These are phyloP conservation scores for Avena sativa DNA, from an alignment of 176 grass and related monocot genomes.

Conservation along the genomic window DNA sequence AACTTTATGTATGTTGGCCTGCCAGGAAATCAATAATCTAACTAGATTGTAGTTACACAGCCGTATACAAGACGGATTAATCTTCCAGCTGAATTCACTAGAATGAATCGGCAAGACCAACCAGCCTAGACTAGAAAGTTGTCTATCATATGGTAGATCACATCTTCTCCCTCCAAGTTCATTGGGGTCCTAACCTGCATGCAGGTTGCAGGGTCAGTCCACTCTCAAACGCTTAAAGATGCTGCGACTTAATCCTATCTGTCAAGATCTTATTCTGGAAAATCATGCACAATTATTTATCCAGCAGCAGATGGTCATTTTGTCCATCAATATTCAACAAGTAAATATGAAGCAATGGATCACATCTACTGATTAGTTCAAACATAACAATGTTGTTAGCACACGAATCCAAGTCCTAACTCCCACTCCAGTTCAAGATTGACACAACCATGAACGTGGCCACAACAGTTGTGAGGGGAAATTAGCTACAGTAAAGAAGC, in stretches of 20 bases:
- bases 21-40: not conserved
- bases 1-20: not conserved
- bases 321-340: not conserved
- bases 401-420: not conserved
- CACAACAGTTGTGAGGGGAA: not conserved
- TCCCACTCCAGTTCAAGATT: not conserved
- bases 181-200: constrained; percentile 77
- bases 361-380: not conserved
- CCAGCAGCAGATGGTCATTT: not conserved
- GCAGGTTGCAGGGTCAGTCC: not conserved
- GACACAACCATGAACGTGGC: not conserved
- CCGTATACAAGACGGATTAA: not conserved
- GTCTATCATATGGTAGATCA: constrained; percentile 95
- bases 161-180: constrained; percentile 82
- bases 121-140: constrained; percentile 73
- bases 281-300: constrained; percentile 1
- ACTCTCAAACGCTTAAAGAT: not conserved
- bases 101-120: not conserved
- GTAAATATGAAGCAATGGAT: not conserved
- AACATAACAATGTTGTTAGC: not conserved
- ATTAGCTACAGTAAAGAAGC: not conserved
- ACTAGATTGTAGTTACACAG: not conserved
- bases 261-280: not conserved
- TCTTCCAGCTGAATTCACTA: not conserved
- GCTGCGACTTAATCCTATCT: not conserved